Conservation (phyloP, 441 rosid species). For the Euphorbia celastroides region DNA sequence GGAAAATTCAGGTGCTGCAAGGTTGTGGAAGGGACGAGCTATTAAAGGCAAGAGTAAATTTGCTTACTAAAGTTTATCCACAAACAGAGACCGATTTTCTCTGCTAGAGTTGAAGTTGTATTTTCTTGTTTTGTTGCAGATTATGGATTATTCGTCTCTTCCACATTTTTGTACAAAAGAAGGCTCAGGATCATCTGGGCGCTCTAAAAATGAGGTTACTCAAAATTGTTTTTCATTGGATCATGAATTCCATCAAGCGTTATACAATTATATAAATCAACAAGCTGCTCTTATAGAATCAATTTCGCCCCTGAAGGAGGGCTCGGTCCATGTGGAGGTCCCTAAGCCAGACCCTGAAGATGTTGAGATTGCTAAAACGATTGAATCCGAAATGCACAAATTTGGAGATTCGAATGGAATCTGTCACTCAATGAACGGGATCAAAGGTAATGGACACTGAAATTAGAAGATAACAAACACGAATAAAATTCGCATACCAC, state of each 20-base stretch:
- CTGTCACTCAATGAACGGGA: constrained; percentile 30
- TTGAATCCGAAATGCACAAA: constrained; percentile 67
- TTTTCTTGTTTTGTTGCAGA: constrained; percentile 47
- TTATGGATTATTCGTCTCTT: constrained; percentile 71
- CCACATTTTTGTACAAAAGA: constrained; percentile 88
- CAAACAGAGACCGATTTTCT: background rate
- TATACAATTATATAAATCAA: constrained; percentile 71
- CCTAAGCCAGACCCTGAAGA: constrained; percentile 67
- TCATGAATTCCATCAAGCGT: constrained; percentile 78
- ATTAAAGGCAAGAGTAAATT: constrained; percentile 46
- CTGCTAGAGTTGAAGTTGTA: background rate
- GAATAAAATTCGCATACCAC: constrained; percentile 7
- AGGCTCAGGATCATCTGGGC: constrained; percentile 71
- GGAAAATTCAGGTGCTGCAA: constrained; percentile 67
- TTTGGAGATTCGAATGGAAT: constrained; percentile 42
- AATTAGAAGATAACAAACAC: constrained; percentile 16
- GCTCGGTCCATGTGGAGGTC: constrained; percentile 70
- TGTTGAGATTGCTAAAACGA: constrained; percentile 47
- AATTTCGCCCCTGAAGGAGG: constrained; percentile 57
- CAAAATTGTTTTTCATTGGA: constrained; percentile 60
- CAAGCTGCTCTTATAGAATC: constrained; percentile 43
- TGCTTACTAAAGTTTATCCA: background rate
- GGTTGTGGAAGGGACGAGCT: constrained; percentile 79
- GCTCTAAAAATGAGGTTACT: constrained; percentile 28
- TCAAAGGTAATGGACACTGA: constrained; percentile 32